Conservation (phyloP, 495 filamentous ascomycete species). For the Penicillium odoratum region DNA sequence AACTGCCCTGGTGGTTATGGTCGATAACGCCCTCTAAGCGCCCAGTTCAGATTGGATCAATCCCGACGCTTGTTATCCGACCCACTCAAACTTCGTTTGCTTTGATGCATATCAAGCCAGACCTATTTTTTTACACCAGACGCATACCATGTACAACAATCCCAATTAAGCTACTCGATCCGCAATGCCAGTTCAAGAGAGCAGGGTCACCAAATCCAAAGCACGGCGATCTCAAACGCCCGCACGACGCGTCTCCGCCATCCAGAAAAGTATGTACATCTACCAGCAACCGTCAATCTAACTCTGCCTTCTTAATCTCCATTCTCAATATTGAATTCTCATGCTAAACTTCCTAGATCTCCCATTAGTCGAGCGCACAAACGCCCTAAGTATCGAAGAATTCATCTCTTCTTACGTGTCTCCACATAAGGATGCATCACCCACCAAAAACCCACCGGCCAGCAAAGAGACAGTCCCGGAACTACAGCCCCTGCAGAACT, state of each 20-base stretch:
- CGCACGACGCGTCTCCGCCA: slow-evolving; percentile 16
- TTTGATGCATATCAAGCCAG: not conserved
- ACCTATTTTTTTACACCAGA: no score
- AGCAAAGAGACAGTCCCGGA: not conserved
- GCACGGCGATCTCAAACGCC: slow-evolving; percentile 3
- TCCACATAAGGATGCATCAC: not conserved
- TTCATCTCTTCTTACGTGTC: slow-evolving; percentile 37
- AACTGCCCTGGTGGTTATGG: no score
- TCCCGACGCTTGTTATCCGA: not conserved
- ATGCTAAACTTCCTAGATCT: slow-evolving; percentile 19
- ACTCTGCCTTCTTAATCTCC: not conserved
- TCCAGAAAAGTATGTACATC: slow-evolving; percentile 19
- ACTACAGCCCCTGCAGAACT: not conserved
- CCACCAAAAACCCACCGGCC: not conserved
- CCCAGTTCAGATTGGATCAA: not conserved
- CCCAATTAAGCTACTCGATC: not conserved
- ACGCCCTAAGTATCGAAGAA: slow-evolving; percentile 33
- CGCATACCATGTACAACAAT: no score
- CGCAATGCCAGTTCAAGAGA: slow-evolving; percentile 28
- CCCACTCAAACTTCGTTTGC: not conserved
- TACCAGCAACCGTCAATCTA: not conserved
- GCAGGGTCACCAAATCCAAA: slow-evolving; percentile 27
- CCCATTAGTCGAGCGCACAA: slow-evolving; percentile 46
- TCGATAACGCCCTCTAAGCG: not conserved
- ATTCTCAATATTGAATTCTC: not conserved